phyloP scores from a whole-genome alignment of 2,329 filamentous ascomycete species.

The Bipolaris victoriae region DNA sequence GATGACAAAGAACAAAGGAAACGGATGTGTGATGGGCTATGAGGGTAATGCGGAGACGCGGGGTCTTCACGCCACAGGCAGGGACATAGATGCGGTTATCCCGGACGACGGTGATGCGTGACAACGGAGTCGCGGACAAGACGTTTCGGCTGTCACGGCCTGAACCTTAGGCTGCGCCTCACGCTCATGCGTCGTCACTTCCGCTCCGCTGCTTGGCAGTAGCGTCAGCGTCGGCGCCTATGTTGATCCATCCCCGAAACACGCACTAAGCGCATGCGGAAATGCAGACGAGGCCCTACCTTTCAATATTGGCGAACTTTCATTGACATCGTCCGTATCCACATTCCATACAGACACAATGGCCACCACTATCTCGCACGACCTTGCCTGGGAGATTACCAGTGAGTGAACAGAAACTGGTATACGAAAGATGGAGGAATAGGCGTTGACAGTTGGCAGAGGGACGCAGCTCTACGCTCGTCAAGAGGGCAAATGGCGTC shows the following conservation, averaged over 20 bases:
- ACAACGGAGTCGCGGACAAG: constrained; percentile 20
- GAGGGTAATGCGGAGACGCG: constrained; percentile 11
- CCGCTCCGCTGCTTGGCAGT: constrained; percentile 12
- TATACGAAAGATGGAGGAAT: constrained; percentile 3
- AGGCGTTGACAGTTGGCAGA: constrained; percentile 60
- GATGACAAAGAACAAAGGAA: constrained; percentile 19
- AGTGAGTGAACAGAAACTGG: constrained; percentile 67
- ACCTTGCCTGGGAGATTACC: constrained; percentile 93
- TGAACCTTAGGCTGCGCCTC: constrained; percentile 9
- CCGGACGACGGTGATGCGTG: constrained; percentile 12
- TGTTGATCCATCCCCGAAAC: constrained; percentile 30
- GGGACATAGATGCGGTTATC: constrained; percentile 5
- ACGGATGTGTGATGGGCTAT: constrained; percentile 9
- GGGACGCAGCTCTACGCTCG: constrained; percentile 86
- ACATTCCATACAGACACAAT: constrained; percentile 48
- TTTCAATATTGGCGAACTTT: constrained; percentile 33
- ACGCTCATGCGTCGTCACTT: constrained; percentile 23
- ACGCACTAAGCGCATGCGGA: constrained; percentile 35
- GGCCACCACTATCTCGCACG: constrained; percentile 74
- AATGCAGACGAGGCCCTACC: constrained; percentile 35
- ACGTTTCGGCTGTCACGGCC: constrained; percentile 22
- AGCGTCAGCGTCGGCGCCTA: constrained; percentile 16
- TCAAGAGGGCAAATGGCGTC: constrained; percentile 85
- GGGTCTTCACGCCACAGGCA: constrained; percentile 4
- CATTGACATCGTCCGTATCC: constrained; percentile 34